A percentile compares a stretch with the other conserved stretches of the same genome.
These are phyloP conservation scores for Thymus mandschuricus DNA, from an alignment of 257 asterid species.

Conservation along the genomic window DNA sequence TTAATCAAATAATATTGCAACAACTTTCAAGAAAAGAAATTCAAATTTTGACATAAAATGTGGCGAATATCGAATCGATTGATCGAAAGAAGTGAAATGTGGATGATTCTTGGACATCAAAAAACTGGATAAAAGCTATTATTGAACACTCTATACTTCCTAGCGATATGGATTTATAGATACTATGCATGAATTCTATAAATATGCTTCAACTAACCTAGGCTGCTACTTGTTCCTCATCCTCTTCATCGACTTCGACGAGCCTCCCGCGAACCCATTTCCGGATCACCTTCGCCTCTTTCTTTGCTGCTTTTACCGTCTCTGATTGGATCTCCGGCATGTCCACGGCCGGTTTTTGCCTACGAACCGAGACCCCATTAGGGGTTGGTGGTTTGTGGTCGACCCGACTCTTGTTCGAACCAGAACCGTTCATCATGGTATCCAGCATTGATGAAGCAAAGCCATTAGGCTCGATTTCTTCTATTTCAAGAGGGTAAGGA, in stretches of 20 bases:
- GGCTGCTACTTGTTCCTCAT: conserved; percentile 37
- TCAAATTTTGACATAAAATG: too few species aligned
- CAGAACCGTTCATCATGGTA: conserved; percentile 22
- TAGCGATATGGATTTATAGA: conserved; percentile 25
- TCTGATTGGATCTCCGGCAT: conserved; percentile 29
- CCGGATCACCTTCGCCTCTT: conserved; percentile 40
- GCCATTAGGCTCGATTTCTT: conserved; percentile 40
- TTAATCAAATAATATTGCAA: too few species aligned
- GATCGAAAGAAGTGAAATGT: background rate
- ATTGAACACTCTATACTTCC: conserved; percentile 39
- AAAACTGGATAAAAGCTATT: conserved; percentile 35
- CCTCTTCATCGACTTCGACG: conserved; percentile 63
- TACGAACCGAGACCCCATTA: conserved; percentile 33
- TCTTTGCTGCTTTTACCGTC: conserved; percentile 23
- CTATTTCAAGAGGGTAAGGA: conserved; percentile 28
- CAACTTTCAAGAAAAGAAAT: too few species aligned
- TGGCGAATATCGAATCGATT: background rate
- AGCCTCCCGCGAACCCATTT: conserved; percentile 93
- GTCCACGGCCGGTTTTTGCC: conserved; percentile 23
- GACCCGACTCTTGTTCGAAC: conserved; percentile 21
- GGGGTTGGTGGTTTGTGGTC: conserved; percentile 29
- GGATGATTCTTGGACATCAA: conserved; percentile 27
- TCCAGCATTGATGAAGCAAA: conserved; percentile 30
- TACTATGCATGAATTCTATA: conserved; percentile 19
- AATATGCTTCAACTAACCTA: conserved; percentile 46